Evolutionary conservation across 2,329 filamentous ascomycete species (phyloP), one percentile per base, ranked within the genome.

Genomic region (Trichoderma sp.): DNA sequence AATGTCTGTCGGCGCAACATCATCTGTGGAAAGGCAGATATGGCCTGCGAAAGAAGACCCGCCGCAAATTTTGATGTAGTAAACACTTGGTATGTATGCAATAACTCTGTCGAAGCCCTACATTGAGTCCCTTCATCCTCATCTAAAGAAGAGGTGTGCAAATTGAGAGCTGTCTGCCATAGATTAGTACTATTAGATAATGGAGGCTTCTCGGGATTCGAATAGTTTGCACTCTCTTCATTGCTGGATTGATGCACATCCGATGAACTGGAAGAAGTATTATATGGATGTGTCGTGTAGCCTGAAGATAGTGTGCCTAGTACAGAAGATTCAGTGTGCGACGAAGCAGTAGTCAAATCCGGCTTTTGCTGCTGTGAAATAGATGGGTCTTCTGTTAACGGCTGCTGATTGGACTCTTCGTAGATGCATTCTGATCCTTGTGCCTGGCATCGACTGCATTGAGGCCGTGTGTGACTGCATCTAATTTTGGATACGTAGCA

Each of bases 1-100:
- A 61, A 61, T 27, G 40, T 61, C 58, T 61, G 58, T 29, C 40
- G 27, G 37, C 58, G 58, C 27, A 61, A 31, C 58, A 61, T 61
- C 58, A 61, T 61, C 27, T 61, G 58, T 33, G 58, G 58, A n/a
- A 61, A 61, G 40, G 58, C 58, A 61, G 40, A 24, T n/a, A 61
- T 49, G 27, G 58, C 58, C 10, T 49, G 58, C 19, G 40, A 47
- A n/a, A 61, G 58, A 21, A 47, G 58, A 31, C 29, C 5, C 14
- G 40, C 40, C 1, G 37, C 58, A 27, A 47, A 49, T 19, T 61
- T 61, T 13, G 58, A 61, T 1, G 19, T 47, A n/a, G 27, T 13
- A 61, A n/a, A 31, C n/a, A 27, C 37, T 8, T 16, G 37, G 19
- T 33, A 29, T 5, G 29, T 21, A 0, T 61, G 27, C n/a, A 19